Evolutionary conservation across 768 basidiomycete genomes (phyloP).

Genomic region (Tephrocybe rancida): DNA sequence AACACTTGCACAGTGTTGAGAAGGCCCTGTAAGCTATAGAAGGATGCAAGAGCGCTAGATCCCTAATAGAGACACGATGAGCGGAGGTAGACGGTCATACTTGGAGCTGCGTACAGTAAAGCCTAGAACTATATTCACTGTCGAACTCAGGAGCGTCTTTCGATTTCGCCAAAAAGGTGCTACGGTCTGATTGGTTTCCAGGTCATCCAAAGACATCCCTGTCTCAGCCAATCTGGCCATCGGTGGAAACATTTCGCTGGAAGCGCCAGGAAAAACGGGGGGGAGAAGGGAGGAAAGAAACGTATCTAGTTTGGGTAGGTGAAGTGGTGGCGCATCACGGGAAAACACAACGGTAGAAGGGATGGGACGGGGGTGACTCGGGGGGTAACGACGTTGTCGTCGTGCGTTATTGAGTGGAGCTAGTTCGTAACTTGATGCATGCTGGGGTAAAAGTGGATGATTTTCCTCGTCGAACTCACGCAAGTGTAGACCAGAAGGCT

Average conservation of each 20-base stretch:
- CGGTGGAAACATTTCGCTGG: slow-evolving; percentile 57
- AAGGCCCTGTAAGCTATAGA: slow-evolving; percentile 72
- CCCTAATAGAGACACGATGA: slow-evolving; percentile 44
- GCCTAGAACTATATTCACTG: slow-evolving; percentile 52
- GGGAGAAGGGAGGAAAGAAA: slow-evolving; percentile 51
- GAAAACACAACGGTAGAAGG: slow-evolving; percentile 61
- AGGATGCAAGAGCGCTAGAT: slow-evolving; percentile 67
- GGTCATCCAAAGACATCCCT: slow-evolving; percentile 54
- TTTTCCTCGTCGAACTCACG: slow-evolving; percentile 14
- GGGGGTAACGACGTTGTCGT: background rate
- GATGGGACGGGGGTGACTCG: slow-evolving; percentile 34
- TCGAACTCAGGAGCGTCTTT: slow-evolving; percentile 48
- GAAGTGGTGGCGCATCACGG: slow-evolving; percentile 57
- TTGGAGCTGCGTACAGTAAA: slow-evolving; percentile 45
- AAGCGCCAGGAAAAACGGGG: slow-evolving; percentile 40
- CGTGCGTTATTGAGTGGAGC: background rate
- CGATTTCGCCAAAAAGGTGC: slow-evolving; percentile 59
- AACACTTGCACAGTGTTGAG: slow-evolving; percentile 73
- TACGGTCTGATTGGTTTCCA: slow-evolving; percentile 55
- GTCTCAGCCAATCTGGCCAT: slow-evolving; percentile 55
- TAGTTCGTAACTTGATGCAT: background rate
- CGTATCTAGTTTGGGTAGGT: slow-evolving; percentile 63
- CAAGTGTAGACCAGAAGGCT: background rate
- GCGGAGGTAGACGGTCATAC: background rate
- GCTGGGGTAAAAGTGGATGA: slow-evolving; percentile 10